Conservation (phyloP, 1,284 basidiomycete genomes). For the Schizophyllum commune region DNA sequence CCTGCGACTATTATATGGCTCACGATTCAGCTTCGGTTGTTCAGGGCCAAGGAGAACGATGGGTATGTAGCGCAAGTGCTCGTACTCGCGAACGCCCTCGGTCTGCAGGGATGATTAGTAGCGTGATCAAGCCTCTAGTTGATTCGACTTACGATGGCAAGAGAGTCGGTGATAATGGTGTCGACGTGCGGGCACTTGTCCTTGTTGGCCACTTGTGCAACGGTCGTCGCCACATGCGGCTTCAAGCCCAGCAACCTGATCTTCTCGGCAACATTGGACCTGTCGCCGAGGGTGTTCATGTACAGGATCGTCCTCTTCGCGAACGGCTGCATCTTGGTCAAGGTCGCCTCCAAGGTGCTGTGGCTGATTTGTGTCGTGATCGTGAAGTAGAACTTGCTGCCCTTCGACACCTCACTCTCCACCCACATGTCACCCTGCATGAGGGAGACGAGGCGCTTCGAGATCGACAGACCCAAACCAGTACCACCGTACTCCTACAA, state of each 20-base stretch:
- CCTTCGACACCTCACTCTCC: slow-evolving; percentile 85
- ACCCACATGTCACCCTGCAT: slow-evolving; percentile 99
- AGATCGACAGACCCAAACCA: slow-evolving; percentile 92
- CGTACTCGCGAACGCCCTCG: slow-evolving; percentile 84
- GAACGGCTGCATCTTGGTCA: slow-evolving; percentile 74
- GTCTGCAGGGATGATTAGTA: slow-evolving; percentile 41
- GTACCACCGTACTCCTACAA: slow-evolving; percentile 93
- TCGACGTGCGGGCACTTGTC: slow-evolving; percentile 87
- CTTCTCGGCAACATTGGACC: slow-evolving; percentile 70
- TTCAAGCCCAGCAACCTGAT: slow-evolving; percentile 81
- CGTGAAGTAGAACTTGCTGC: slow-evolving; percentile 97
- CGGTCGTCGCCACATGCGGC: slow-evolving; percentile 72
- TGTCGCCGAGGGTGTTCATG: slow-evolving; percentile 81
- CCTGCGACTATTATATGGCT: slow-evolving; percentile 19
- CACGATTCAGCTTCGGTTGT: slow-evolving; percentile 68
- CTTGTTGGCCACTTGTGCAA: slow-evolving; percentile 74
- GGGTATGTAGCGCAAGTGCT: slow-evolving; percentile 94
- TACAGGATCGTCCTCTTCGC: slow-evolving; percentile 79
- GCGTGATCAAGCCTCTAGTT: not conserved
- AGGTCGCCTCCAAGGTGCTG: slow-evolving; percentile 63
- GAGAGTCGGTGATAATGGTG: slow-evolving; percentile 91
- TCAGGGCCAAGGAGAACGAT: slow-evolving; percentile 88
- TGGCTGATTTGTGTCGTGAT: slow-evolving; percentile 80
- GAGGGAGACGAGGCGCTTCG: slow-evolving; percentile 90
- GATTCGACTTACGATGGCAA: slow-evolving; percentile 60